Evolutionary conservation across 148 eudicot genomes (phyloP).

Genomic region (Cornus florida): DNA sequence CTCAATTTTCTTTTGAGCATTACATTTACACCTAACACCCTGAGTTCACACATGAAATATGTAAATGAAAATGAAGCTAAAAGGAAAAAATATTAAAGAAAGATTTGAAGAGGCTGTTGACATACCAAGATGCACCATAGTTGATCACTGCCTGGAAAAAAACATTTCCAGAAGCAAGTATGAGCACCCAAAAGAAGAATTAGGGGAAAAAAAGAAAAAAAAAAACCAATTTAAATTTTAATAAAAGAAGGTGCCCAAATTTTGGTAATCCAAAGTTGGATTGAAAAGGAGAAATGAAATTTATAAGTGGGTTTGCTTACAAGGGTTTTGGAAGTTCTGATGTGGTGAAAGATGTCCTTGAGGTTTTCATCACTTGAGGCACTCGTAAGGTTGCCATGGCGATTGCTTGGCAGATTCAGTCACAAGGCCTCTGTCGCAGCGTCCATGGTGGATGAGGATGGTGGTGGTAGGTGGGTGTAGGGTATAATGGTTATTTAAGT

Average conservation of each 20-base stretch:
- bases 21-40: too few species aligned
- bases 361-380: slow-evolving; percentile 60
- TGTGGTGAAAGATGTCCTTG: slow-evolving; percentile 48
- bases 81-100: background rate
- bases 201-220: background rate
- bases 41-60: too few species aligned
- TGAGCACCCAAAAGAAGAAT: background rate
- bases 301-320: slow-evolving; percentile 27
- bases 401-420: slow-evolving; percentile 15
- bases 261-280: background rate
- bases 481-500: too few species aligned
- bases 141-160: slow-evolving; percentile 84
- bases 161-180: slow-evolving; percentile 13
- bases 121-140: slow-evolving; percentile 93
- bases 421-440: background rate
- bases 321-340: slow-evolving; percentile 64
- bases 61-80: too few species aligned
- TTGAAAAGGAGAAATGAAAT: background rate
- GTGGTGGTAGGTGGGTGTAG: too few species aligned
- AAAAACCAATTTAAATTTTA: background rate
- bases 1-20: too few species aligned
- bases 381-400: slow-evolving; percentile 37
- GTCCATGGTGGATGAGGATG: too few species aligned
- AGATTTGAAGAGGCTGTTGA: background rate
- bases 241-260: background rate